These are phyloP conservation scores for Candida quercuum DNA, from an alignment of 805 yeast genomes.

Conservation along the genomic window DNA sequence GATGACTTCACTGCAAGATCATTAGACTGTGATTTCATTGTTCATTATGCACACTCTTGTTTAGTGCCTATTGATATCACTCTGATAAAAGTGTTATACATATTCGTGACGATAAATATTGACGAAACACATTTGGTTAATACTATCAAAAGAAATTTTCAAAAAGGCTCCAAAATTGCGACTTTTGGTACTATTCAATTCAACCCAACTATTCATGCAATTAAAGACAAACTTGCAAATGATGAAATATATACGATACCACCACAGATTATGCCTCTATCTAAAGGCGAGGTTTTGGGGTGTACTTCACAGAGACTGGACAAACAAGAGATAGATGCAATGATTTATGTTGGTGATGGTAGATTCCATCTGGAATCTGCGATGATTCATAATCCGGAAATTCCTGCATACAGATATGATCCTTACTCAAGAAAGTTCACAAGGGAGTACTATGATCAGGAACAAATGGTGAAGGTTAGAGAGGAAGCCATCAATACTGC, in stretches of 20 bases:
- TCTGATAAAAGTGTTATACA: constrained; percentile 83
- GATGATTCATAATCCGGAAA: constrained; percentile 93
- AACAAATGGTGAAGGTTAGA: constrained; percentile 71
- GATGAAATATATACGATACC: constrained; percentile 60
- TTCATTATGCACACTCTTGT: constrained; percentile 97
- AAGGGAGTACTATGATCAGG: constrained; percentile 80
- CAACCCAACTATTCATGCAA: constrained; percentile 86
- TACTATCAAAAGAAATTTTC: constrained; percentile 69
- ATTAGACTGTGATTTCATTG: constrained; percentile 87
- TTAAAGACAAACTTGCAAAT: constrained; percentile 52
- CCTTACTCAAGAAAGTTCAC: constrained; percentile 93
- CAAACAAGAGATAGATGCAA: constrained; percentile 59
- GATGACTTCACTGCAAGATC: constrained; percentile 95
- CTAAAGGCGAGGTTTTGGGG: constrained; percentile 94
- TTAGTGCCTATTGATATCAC: constrained; percentile 93
- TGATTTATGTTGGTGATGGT: constrained; percentile 94
- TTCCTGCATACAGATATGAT: constrained; percentile 91
- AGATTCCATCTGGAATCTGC: constrained; percentile 92
- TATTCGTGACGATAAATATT: constrained; percentile 88
- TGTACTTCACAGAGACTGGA: constrained; percentile 87
- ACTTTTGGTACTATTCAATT: constrained; percentile 95
- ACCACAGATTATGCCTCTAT: constrained; percentile 88
- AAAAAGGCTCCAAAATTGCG: constrained; percentile 61
- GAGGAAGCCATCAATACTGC: constrained; percentile 70
- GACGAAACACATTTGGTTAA: constrained; percentile 78